A percentile compares a stretch with the other conserved stretches of the same genome.
These are phyloP conservation scores for Neurospora sp. DNA, from an alignment of 495 filamentous ascomycete species.

Conservation along the genomic window DNA sequence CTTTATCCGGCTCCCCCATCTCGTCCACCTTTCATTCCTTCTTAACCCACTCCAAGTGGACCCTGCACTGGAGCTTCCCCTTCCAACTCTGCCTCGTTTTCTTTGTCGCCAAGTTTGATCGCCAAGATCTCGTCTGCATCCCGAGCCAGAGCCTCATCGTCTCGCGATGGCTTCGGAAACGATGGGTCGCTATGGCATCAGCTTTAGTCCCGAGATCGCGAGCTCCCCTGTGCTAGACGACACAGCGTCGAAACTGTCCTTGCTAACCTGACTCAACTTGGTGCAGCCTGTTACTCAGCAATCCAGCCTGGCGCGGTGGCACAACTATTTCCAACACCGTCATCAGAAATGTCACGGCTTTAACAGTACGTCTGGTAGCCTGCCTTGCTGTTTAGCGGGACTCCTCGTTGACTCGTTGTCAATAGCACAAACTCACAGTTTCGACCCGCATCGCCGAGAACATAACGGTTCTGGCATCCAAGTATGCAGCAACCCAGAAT, in stretches of 20 bases:
- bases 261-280: background rate
- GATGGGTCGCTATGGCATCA: background rate
- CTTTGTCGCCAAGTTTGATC: background rate
- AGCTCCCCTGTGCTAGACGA: background rate
- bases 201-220: background rate
- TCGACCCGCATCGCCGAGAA: constrained; percentile 47
- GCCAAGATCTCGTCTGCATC: background rate
- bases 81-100: background rate
- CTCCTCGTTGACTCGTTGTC: background rate
- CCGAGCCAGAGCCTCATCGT: background rate
- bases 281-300: constrained; percentile 38
- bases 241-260: background rate
- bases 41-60: background rate
- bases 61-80: background rate
- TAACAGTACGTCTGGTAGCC: constrained; percentile 28
- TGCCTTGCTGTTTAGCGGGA: background rate
- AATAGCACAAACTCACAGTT: constrained; percentile 27
- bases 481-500: constrained; percentile 39
- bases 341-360: constrained; percentile 37
- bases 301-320: constrained; percentile 31
- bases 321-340: constrained; percentile 35
- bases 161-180: background rate
- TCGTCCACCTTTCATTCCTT: background rate
- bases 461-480: constrained; percentile 61
- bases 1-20: background rate